phyloP scores from a whole-genome alignment of 495 filamentous ascomycete species.

The Cenococcum geophilum region DNA sequence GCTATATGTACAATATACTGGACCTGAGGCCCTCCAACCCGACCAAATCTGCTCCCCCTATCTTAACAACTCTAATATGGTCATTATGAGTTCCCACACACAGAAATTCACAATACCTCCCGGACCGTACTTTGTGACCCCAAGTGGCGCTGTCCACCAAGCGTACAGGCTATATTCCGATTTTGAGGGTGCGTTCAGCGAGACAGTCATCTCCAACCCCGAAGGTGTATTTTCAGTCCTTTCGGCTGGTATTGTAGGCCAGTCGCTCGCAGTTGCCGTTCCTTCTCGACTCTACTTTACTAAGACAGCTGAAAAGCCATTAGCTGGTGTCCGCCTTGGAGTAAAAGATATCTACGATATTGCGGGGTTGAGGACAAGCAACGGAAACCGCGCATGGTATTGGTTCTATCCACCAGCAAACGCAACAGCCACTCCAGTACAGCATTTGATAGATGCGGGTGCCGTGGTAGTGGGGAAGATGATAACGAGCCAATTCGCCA shows the following conservation, averaged over 20 bases:
- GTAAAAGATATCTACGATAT: slow-evolving; percentile 60
- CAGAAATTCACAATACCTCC: slow-evolving; percentile 16
- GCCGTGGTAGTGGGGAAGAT: slow-evolving; percentile 56
- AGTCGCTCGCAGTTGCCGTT: slow-evolving; percentile 43
- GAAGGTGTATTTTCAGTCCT: slow-evolving; percentile 39
- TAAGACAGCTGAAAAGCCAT: slow-evolving; percentile 32
- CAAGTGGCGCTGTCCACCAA: slow-evolving; percentile 40
- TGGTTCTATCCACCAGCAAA: slow-evolving; percentile 46
- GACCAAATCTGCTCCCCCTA: slow-evolving; percentile 4
- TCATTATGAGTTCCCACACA: not conserved
- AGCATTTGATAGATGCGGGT: slow-evolving; percentile 54
- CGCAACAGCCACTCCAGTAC: slow-evolving; percentile 45
- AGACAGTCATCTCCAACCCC: slow-evolving; percentile 32
- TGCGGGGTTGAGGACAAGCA: slow-evolving; percentile 48
- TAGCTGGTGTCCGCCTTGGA: slow-evolving; percentile 45
- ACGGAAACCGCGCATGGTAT: slow-evolving; percentile 53
- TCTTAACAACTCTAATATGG: slow-evolving; percentile 1
- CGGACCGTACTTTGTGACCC: slow-evolving; percentile 43
- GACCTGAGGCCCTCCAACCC: slow-evolving; percentile 3
- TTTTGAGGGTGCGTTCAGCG: slow-evolving; percentile 44
- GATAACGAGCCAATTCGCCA: slow-evolving; percentile 55
- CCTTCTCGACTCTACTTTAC: slow-evolving; percentile 51
- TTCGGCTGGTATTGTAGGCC: slow-evolving; percentile 41
- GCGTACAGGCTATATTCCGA: slow-evolving; percentile 48
- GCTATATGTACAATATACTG: slow-evolving; percentile 27